Conservation (phyloP, 2,329 filamentous ascomycete genomes). For the Penicillium brevicompactum region DNA sequence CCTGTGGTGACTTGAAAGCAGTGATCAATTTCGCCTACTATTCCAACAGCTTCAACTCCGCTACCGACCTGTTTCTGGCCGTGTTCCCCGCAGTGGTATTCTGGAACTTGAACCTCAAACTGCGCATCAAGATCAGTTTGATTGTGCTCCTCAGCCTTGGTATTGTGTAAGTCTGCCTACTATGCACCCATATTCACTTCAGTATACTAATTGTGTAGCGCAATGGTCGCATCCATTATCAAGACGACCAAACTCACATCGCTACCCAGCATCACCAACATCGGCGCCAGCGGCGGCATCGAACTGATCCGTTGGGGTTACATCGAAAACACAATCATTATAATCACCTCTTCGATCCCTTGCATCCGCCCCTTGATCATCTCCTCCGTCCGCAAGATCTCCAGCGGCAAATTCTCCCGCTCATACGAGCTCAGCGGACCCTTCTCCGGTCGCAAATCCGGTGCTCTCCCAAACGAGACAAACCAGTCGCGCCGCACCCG, state of each 20-base stretch:
- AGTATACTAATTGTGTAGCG: slow-evolving; percentile 16
- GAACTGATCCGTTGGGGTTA: slow-evolving; percentile 35
- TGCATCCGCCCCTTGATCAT: slow-evolving; percentile 34
- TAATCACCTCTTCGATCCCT: slow-evolving; percentile 34
- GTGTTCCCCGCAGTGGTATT: slow-evolving; percentile 33
- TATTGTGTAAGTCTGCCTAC: slow-evolving; percentile 25
- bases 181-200: background rate
- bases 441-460: slow-evolving; percentile 21
- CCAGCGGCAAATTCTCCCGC: slow-evolving; percentile 24
- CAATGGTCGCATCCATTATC: slow-evolving; percentile 35
- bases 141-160: slow-evolving; percentile 31
- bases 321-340: slow-evolving; percentile 32
- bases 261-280: slow-evolving; percentile 30
- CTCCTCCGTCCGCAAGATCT: slow-evolving; percentile 34
- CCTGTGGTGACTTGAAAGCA: slow-evolving; percentile 22
- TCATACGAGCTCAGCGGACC: slow-evolving; percentile 33
- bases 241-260: slow-evolving; percentile 31
- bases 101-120: slow-evolving; percentile 33
- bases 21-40: slow-evolving; percentile 34
- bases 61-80: slow-evolving; percentile 32
- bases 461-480: slow-evolving; percentile 13
- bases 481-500: slow-evolving; percentile 17
- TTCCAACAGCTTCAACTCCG: slow-evolving; percentile 33
- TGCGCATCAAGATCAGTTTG: slow-evolving; percentile 31
- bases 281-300: slow-evolving; percentile 25